phyloP scores from a whole-genome alignment of 2,329 filamentous ascomycete genomes.

The Coniochaeta sp. region DNA sequence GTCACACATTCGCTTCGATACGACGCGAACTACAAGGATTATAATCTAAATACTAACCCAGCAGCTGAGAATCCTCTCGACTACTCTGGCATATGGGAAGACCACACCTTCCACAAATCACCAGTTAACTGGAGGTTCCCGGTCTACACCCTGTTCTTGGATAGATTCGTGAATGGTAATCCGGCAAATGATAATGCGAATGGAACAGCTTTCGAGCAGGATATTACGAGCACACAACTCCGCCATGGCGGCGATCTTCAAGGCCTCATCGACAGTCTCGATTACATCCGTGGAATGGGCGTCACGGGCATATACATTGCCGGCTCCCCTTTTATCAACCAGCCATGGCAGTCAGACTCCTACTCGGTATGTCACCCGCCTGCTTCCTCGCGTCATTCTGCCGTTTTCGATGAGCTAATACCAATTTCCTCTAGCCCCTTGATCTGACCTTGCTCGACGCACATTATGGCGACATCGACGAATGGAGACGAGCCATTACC shows the following conservation, averaged over 20 bases:
- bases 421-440: conserved; percentile 26
- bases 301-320: conserved; percentile 57
- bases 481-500: conserved; percentile 49
- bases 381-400: background rate
- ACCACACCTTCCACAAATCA: conserved; percentile 41
- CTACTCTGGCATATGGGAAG: conserved; percentile 45
- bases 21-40: conserved; percentile 8
- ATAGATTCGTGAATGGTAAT: conserved; percentile 58
- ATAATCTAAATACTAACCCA: conserved; percentile 29
- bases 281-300: conserved; percentile 59
- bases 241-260: conserved; percentile 54
- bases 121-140: conserved; percentile 56
- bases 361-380: conserved; percentile 35
- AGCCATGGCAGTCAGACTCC: conserved; percentile 55
- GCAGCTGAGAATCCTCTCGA: conserved; percentile 41
- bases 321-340: conserved; percentile 57
- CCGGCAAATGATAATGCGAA: conserved; percentile 58
- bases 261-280: conserved; percentile 51
- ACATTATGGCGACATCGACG: conserved; percentile 51
- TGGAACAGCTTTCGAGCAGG: conserved; percentile 52
- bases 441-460: conserved; percentile 57
- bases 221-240: conserved; percentile 52
- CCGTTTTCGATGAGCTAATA: background rate
- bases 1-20: conserved; percentile 7
- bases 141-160: conserved; percentile 57